Percentiles rank a stretch among this genome's conserved stretches.
Evolutionary conservation across 1,284 basidiomycete species (phyloP).

Genomic region (Ceratobasidium sp.): DNA sequence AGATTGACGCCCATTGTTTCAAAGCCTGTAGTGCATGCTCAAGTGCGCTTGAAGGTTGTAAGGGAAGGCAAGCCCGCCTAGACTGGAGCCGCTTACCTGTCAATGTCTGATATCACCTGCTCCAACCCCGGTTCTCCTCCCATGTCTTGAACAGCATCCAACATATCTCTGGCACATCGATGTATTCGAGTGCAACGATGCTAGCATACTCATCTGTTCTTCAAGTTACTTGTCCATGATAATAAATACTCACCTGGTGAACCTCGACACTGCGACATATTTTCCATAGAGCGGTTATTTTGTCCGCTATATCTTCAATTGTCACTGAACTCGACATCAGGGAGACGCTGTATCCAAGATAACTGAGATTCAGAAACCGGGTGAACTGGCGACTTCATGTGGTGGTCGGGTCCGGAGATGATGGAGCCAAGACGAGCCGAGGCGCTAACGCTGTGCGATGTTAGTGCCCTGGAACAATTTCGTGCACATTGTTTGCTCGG

Average conservation of each 20-base stretch:
- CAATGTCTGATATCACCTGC: slow-evolving; percentile 3
- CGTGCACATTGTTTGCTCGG: background rate
- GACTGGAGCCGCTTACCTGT: background rate
- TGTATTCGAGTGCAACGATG: slow-evolving; percentile 22
- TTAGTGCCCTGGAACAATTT: background rate
- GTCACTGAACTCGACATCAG: slow-evolving; percentile 5
- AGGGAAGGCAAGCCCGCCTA: background rate
- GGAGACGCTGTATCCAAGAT: background rate
- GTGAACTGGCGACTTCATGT: slow-evolving; percentile 3
- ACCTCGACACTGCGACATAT: slow-evolving; percentile 23
- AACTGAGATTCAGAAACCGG: background rate
- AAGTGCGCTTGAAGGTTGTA: background rate
- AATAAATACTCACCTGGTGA: slow-evolving; percentile 16
- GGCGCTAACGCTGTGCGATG: slow-evolving; percentile 28
- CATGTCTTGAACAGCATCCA: slow-evolving; percentile 33
- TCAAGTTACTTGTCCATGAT: background rate
- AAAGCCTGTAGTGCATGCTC: background rate
- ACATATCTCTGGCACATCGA: slow-evolving; percentile 21
- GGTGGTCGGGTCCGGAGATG: slow-evolving; percentile 5
- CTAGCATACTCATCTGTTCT: background rate
- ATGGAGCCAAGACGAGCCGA: background rate
- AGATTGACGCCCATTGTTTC: slow-evolving; percentile 30
- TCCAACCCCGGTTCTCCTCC: slow-evolving; percentile 24
- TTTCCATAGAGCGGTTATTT: slow-evolving; percentile 26
- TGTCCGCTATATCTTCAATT: slow-evolving; percentile 33